These are phyloP conservation scores for Cercophora samala DNA, from an alignment of 495 filamentous ascomycete genomes.

Conservation along the genomic window DNA sequence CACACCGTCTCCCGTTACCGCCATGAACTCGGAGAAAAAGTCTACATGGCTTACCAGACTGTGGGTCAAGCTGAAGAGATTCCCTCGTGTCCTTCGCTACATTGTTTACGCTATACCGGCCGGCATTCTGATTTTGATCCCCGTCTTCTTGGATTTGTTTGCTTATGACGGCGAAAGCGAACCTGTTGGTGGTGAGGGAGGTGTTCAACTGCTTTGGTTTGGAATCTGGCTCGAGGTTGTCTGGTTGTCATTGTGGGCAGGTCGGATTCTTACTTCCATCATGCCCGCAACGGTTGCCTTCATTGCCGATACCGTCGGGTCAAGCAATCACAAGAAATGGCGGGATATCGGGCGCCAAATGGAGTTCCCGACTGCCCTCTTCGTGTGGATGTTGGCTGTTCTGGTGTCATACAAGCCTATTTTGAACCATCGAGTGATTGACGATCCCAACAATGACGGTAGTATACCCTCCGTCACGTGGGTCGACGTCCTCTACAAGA, in stretches of 20 bases:
- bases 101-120: slow-evolving; percentile 82
- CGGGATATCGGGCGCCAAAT: slow-evolving; percentile 81
- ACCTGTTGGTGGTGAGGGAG: slow-evolving; percentile 63
- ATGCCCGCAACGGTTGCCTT: slow-evolving; percentile 66
- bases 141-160: slow-evolving; percentile 72
- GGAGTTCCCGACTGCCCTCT: slow-evolving; percentile 80
- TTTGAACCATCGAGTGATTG: slow-evolving; percentile 65
- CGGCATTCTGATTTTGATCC: slow-evolving; percentile 70
- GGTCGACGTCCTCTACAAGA: slow-evolving; percentile 79
- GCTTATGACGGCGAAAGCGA: slow-evolving; percentile 45
- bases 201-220: slow-evolving; percentile 82
- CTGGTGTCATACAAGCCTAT: slow-evolving; percentile 69
- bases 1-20: slow-evolving; percentile 41
- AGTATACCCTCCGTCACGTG: slow-evolving; percentile 55
- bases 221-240: slow-evolving; percentile 91
- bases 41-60: slow-evolving; percentile 56
- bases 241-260: slow-evolving; percentile 88
- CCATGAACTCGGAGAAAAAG: slow-evolving; percentile 59
- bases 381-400: slow-evolving; percentile 89
- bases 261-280: slow-evolving; percentile 69
- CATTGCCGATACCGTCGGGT: slow-evolving; percentile 72
- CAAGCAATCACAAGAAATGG: slow-evolving; percentile 88
- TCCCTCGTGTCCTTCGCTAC: slow-evolving; percentile 77
- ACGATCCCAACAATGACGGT: slow-evolving; percentile 41
- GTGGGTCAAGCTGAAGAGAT: slow-evolving; percentile 58